Base-by-base conservation (phyloP, 305 asterid genomes). In the Rubia tinctorum region DNA sequence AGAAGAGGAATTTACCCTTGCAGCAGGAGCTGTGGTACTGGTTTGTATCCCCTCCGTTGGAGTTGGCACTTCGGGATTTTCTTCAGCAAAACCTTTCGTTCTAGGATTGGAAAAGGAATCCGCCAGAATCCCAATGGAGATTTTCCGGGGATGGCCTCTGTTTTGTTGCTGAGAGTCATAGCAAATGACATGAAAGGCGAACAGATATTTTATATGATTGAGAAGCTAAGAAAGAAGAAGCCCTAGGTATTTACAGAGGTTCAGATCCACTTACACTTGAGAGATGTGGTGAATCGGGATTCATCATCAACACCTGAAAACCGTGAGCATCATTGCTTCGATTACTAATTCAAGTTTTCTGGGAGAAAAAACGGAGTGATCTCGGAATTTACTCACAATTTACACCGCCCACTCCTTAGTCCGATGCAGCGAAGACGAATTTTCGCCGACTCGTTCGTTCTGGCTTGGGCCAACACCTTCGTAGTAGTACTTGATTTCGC, bases 91-190 rank as follows among this genome's bases (percentile, higher is more conserved):
- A 63, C 75, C 80, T 63, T 83, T 82, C 42, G 76, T 40, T 75
- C 80, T 82, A 39, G 79, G 76, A 78, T 84, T 81, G 69, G 87
- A 71, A 69, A 68, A 75, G 61, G 95, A 84, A 80, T 88, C 87
- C 63, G 82, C 80, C 73, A 87, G 84, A 82, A 92, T 81, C 74
- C 97, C 97, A 20, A 90, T 80, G 65, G 98, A 93, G 78, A 90
- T 86, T 83, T 93, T 93, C 83, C 91, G 90, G 71, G 95, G 78
- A 81, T 89, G 97, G 75, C 97, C 71, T 77, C 85, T 84, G 80
- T 71, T 74, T 63, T 39, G 82, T 42, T 83, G 95, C 98, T 93
- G 80, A 47, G 74, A 81, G 74, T 73, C 34, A 72, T 75, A 75
- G 68, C 15, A 44, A 45, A 53, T 34, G 39, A 44, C 23, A 53